Base-by-base conservation (phyloP, 805 yeast genomes). In the Candida coleopterorum region DNA sequence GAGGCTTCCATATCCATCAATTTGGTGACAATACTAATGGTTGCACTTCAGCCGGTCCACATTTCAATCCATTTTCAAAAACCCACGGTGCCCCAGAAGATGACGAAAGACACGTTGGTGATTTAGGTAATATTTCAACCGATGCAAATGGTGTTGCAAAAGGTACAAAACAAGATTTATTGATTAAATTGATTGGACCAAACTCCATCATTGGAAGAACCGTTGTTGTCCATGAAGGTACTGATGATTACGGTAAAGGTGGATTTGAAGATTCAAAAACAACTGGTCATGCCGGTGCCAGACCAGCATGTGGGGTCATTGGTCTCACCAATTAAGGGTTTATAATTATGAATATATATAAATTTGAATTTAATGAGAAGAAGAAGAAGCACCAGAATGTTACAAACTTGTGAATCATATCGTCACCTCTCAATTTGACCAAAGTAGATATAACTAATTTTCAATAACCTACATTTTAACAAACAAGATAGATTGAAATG, bases 1-100 rank as follows among this genome's bases (percentile, higher is more conserved):
- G 95, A 68, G 98, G 98, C 37, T 90, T 93, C 96, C 98, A 93
- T 76, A 72, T 93, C 60, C 98, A 93, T 70, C 83, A 86, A 60
- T 93, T 93, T 57, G 98, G 98, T 72, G 98, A 93, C 74, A 87
- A 86, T 80, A 87, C 98, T 69, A 93, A 93, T 64, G 98, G 98
- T 49, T 93, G 98, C 73, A 90, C 96, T 43, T 85, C 96, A 49
- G 96, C 97, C 38, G 97, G 97, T 58, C 96, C 96, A 42, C 97
- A 89, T 72, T 88, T 87, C 78, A 68, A 89, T 77, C 96, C 96
- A 50, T 83, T 82, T 61, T 74, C 77, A 44, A 83, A 84, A 74
- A 77, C 77, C 49, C 97, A 88, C 63, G 97, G 97, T 72, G 88
- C 89, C 39, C 96, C 96, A 66, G 77, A 77, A 53, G 95, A 83